A percentile compares a stretch with the other conserved stretches of the same genome.
phyloP scores from a whole-genome alignment of 352 stramenopile genomes.

The Phytophthora kernoviae region DNA sequence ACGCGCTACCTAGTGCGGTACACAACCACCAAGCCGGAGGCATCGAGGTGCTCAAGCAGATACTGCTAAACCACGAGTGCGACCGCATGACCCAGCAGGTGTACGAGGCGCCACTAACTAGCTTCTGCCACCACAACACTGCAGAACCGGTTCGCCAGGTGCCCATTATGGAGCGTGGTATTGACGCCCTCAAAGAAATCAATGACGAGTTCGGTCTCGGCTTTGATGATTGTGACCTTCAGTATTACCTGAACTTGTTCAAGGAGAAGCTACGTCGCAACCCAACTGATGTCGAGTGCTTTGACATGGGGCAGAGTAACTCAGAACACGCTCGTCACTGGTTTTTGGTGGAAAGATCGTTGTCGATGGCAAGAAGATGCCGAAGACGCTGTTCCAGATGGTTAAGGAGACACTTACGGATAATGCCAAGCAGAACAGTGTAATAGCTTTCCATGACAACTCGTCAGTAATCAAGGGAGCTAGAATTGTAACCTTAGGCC shows the following conservation, averaged over 20 bases:
- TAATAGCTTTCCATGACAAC: constrained; percentile 99
- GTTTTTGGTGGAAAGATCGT: constrained; percentile 99
- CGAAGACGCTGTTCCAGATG: constrained; percentile 97
- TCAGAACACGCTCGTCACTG: constrained; percentile 98
- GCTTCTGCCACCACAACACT: constrained; percentile 80
- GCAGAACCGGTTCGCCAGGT: constrained; percentile 85
- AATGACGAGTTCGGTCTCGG: constrained; percentile 93
- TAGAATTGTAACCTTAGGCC: constrained; percentile 76
- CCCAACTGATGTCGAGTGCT: constrained; percentile 98
- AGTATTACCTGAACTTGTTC: constrained; percentile 97
- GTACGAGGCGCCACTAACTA: constrained; percentile 86
- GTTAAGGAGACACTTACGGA: constrained; percentile 96
- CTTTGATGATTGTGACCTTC: constrained; percentile 98
- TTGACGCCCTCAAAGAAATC: constrained; percentile 93
- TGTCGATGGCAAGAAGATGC: constrained; percentile 94
- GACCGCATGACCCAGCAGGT: constrained; percentile 97
- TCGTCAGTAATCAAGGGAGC: constrained; percentile 95
- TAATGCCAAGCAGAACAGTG: constrained; percentile 86
- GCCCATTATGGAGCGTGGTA: constrained; percentile 92
- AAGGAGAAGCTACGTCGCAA: constrained; percentile 95
- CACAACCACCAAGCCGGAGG: constrained; percentile 39
- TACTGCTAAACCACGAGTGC: constrained; percentile 72
- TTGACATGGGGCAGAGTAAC: constrained; percentile 98
- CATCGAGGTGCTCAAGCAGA: constrained; percentile 40
- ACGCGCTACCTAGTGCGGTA: constrained; percentile 85